phyloP scores from a whole-genome alignment of 1,139 yeast genomes.

The Candida mesenterica region DNA sequence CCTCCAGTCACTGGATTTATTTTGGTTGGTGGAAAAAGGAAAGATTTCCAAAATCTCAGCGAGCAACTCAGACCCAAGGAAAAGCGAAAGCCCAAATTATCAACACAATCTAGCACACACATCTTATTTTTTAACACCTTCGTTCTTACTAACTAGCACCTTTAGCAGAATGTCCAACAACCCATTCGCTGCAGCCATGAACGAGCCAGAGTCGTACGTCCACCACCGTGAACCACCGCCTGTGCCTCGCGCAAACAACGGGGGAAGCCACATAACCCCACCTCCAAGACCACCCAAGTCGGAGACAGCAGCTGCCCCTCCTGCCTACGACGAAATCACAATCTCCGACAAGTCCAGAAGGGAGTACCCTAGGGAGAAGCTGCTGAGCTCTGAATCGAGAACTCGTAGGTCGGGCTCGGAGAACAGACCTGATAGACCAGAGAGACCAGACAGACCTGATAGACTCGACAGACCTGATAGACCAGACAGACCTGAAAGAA shows the following conservation, averaged over 20 bases:
- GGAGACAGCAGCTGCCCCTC: slow-evolving; percentile 38
- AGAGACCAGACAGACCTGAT: slow-evolving; percentile 1
- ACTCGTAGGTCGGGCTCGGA: too few relatives aligned
- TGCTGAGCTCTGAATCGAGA: not conserved
- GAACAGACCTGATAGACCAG: not conserved
- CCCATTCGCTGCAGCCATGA: slow-evolving; percentile 53
- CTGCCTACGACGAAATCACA: slow-evolving; percentile 71
- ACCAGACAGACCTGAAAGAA: slow-evolving; percentile 6
- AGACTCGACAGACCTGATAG: slow-evolving; percentile 4
- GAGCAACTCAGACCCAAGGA: too few relatives aligned
- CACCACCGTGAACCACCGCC: slow-evolving; percentile 38
- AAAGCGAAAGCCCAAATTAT: not conserved
- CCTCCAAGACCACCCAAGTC: slow-evolving; percentile 36
- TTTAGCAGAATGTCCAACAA: slow-evolving; percentile 48
- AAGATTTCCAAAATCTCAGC: too few relatives aligned
- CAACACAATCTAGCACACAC: not conserved
- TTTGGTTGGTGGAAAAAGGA: too few relatives aligned
- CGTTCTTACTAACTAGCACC: slow-evolving; percentile 25
- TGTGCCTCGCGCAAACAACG: slow-evolving; percentile 19
- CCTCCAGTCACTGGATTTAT: too few relatives aligned
- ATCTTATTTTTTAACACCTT: not conserved
- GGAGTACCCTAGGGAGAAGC: slow-evolving; percentile 55
- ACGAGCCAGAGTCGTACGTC: slow-evolving; percentile 35
- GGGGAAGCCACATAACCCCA: slow-evolving; percentile 19
- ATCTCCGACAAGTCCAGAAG: slow-evolving; percentile 42